Evolutionary conservation across 139 green algal genomes (phyloP), one percentile per base, ranked within the genome.

Genomic region (Closterium sp.): DNA sequence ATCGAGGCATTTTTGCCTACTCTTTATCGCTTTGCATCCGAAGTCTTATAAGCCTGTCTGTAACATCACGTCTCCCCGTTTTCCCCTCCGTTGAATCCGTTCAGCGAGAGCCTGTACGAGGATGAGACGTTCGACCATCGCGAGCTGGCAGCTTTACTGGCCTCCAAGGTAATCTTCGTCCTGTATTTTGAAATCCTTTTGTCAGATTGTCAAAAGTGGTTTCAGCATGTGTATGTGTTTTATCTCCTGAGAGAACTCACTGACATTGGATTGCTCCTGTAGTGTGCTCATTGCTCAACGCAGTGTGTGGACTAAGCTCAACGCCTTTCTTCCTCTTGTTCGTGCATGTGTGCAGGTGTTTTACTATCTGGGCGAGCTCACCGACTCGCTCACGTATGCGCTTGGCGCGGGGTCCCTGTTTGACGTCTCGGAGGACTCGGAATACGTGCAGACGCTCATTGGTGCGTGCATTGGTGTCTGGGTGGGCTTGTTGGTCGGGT

Each of bases 171-270:
- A 91, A 24, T 70, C 24, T 50, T 34, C 6, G 2, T 89, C 19
- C 6, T 2, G 86, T 7, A 27, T 89, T 89, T n/a, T n/a, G n/a
- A 62, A 62, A 62, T 5, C 5, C 42, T 62, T 62, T 62, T 62
- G n/a, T n/a, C n/a, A n/a, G n/a, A n/a, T n/a, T n/a, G n/a, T n/a
- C n/a, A n/a, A n/a, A n/a, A n/a, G n/a, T n/a, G n/a, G n/a, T n/a
- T n/a, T n/a, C n/a, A n/a, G n/a, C n/a, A n/a, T n/a, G n/a, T 79
- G 88, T 97, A 99, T 97, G 98, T 99, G 17, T 99, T 99, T 89
- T 99, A 99, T 93, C 97, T 99, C 93, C 96, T 99, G 27, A 97
- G 98, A 4, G 98, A 99, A 94, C 95, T 99, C 19, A 96, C 99
- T 86, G 98, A 99, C 89, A 97, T 98, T n/a, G n/a, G n/a, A n/a